Base-by-base conservation (phyloP, 495 filamentous ascomycete genomes). In the Lasiosphaeris hirsuta region DNA sequence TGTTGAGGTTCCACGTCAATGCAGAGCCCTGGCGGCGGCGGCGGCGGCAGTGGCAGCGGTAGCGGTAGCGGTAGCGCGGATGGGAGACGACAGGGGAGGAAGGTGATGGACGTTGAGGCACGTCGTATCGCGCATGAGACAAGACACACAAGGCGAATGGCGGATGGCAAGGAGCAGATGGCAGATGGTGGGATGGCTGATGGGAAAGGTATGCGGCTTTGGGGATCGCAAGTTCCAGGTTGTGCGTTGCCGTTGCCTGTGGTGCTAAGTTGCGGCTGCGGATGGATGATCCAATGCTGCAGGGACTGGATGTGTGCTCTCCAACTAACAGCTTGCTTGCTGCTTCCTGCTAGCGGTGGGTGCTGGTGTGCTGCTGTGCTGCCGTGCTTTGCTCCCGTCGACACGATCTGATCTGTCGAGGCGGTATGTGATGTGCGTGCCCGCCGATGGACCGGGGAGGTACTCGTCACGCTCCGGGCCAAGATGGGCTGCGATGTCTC, bases 21-120 rank as follows among this genome's bases (percentile, higher is more conserved):
- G 58, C 53, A 49, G 39, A 57, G 42, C 23, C 45, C 42, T 57
- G 43, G 48, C 46, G 56, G 36, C 45, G 57, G 46, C 46, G 51
- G 52, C 51, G 61, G 57, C 57, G 45, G 57, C 53, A 50, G 61
- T 19, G 45, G 45, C 8, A 41, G 48, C n/a, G 17, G 49, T 50
- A 42, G 57, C 43, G 52, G 42, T 41, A 59, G 57, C 41, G 57
- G 57, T 53, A 42, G 59, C 49, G 56, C 59, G 55, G 57, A 47
- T 15, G 45, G 50, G 59, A 46, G 56, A 54, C 34, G 50, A 59
- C 40, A 36, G 34, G 33, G 45, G 19, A 51, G 55, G 38, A 30
- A 23, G 37, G 45, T 30, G 23, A 30, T 5, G 23, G 23, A 30
- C 23, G 43, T 47, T 57, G 17, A 41, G n/a, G 14, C 23, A 30